Conservation (phyloP, 306 rosid genomes). For the Quercus robur region DNA sequence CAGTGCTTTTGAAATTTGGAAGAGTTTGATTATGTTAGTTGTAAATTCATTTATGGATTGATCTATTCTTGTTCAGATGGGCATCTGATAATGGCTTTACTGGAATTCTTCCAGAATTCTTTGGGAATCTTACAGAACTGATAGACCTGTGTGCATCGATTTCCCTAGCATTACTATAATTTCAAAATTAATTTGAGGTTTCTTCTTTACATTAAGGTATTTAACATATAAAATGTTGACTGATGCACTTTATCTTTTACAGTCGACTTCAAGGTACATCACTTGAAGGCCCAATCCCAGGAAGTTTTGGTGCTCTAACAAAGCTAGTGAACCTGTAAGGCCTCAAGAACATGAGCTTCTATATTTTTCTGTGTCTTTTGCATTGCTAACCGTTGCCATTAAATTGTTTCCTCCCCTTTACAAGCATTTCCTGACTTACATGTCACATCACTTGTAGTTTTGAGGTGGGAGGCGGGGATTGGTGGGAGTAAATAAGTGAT, state of each 20-base stretch:
- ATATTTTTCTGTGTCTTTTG: not conserved
- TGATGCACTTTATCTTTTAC: not conserved
- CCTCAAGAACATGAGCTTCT: not conserved
- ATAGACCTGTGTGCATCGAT: constrained; percentile 27
- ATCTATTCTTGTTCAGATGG: constrained; percentile 26
- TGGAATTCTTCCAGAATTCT: constrained; percentile 35
- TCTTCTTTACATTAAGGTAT: not conserved
- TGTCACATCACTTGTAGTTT: not conserved
- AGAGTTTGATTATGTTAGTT: not conserved
- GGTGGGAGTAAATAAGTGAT: not conserved
- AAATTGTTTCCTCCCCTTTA: not conserved
- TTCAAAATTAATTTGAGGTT: not conserved
- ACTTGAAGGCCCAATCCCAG: constrained; percentile 43
- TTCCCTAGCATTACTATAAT: not conserved
- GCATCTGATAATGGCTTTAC: constrained; percentile 42
- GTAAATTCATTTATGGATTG: not conserved
- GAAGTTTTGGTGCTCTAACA: constrained; percentile 23
- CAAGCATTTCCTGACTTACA: not conserved
- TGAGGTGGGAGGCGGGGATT: not conserved
- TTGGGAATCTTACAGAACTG: constrained; percentile 31
- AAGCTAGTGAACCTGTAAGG: constrained; percentile 32
- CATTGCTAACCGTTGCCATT: not conserved
- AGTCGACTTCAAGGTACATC: constrained; percentile 42
- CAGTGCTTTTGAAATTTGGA: not conserved
- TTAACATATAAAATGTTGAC: not conserved